Evolutionary conservation across 1,139 yeast species (phyloP).

Genomic region (Hyphopichia khmerensis): DNA sequence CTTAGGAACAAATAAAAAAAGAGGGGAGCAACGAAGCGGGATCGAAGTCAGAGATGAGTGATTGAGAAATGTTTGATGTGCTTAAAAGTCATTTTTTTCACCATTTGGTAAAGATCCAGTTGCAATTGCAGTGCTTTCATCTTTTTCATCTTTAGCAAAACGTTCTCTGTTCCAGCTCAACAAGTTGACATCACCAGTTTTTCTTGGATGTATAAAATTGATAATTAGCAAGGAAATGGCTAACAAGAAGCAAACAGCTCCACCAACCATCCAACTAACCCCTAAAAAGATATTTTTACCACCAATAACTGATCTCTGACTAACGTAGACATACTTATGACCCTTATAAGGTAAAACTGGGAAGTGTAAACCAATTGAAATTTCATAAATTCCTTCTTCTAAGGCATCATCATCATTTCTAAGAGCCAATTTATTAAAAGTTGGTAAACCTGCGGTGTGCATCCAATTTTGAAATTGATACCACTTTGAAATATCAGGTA

Average conservation of each 20-base stretch:
- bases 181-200: slow-evolving; percentile 69
- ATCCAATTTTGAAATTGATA: slow-evolving; percentile 93
- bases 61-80: no score
- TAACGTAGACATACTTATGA: slow-evolving; percentile 71
- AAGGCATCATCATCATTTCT: slow-evolving; percentile 72
- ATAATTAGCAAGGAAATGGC: slow-evolving; percentile 59
- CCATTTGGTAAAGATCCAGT: background rate
- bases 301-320: slow-evolving; percentile 86
- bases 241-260: slow-evolving; percentile 76
- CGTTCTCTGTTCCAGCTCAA: slow-evolving; percentile 68
- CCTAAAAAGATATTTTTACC: slow-evolving; percentile 90
- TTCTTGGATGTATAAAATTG: slow-evolving; percentile 67
- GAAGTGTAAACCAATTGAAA: slow-evolving; percentile 78
- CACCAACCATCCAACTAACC: slow-evolving; percentile 85
- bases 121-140: background rate
- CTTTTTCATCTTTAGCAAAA: slow-evolving; percentile 18
- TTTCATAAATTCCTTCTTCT: slow-evolving; percentile 66
- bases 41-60: no score
- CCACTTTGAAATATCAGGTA: slow-evolving; percentile 61
- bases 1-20: no score
- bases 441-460: slow-evolving; percentile 89
- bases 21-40: no score
- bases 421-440: slow-evolving; percentile 76
- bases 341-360: slow-evolving; percentile 86
- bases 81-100: background rate